Conservation (phyloP, 805 yeast species). For the Ogataea zsoltii region DNA sequence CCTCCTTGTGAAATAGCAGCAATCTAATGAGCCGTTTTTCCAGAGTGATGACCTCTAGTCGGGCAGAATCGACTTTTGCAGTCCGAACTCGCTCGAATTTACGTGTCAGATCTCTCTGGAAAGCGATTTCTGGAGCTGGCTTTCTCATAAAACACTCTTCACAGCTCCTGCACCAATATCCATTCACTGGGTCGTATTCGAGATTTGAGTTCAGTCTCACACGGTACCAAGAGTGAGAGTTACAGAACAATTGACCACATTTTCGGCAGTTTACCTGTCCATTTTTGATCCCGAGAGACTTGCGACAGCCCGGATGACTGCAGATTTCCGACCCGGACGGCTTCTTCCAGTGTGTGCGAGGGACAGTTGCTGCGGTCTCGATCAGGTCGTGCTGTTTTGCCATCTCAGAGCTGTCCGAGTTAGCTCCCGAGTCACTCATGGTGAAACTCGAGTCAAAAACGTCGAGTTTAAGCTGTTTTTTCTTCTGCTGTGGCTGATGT, state of each 20-base stretch:
- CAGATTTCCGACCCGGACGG: conserved; percentile 48
- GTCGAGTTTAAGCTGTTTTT: conserved; percentile 44
- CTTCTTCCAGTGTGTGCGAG: conserved; percentile 59
- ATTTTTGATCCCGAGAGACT: conserved; percentile 47
- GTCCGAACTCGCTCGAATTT: conserved; percentile 45
- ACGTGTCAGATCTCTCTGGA: conserved; percentile 44
- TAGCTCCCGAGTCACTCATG: conserved; percentile 11
- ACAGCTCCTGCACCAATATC: conserved; percentile 76
- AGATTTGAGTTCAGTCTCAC: conserved; percentile 52
- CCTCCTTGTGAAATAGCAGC: conserved; percentile 15
- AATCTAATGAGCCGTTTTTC: conserved; percentile 61
- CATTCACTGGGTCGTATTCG: conserved; percentile 45
- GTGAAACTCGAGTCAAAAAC: conserved; percentile 44
- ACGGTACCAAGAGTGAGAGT: conserved; percentile 56
- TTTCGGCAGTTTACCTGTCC: conserved; percentile 70
- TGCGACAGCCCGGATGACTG: conserved; percentile 40
- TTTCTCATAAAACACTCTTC: conserved; percentile 54
- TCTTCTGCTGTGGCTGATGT: conserved; percentile 30
- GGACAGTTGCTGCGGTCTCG: conserved; percentile 15
- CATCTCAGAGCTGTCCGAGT: background rate
- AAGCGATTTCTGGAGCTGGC: conserved; percentile 11
- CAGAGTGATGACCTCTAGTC: conserved; percentile 54
- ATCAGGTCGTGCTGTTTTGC: background rate
- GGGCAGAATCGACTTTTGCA: conserved; percentile 45
- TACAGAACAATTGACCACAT: conserved; percentile 75